Conservation (phyloP, 345 rosid species). For the Camelina laxa region DNA sequence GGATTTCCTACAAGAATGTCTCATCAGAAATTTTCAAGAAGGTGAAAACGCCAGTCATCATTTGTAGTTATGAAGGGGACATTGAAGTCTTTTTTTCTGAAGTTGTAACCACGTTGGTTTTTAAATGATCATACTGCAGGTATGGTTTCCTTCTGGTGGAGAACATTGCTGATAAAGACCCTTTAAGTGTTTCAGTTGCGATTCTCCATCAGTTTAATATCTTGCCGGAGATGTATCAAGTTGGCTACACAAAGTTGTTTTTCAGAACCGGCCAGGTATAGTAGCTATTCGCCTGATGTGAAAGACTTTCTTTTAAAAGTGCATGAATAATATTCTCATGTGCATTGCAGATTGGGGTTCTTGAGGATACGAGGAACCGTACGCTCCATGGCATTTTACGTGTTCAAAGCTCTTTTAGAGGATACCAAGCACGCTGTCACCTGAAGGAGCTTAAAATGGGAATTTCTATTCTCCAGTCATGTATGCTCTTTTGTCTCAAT, state of each 20-base stretch:
- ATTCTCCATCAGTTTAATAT: slow-evolving; percentile 97
- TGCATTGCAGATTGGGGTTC: slow-evolving; percentile 83
- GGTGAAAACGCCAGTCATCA: slow-evolving; percentile 49
- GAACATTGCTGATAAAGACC: slow-evolving; percentile 78
- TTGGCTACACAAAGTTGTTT: slow-evolving; percentile 96
- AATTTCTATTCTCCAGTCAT: slow-evolving; percentile 76
- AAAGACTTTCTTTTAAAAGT: slow-evolving; percentile 10
- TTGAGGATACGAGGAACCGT: slow-evolving; percentile 94
- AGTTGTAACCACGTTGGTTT: slow-evolving; percentile 13
- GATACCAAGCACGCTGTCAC: slow-evolving; percentile 75
- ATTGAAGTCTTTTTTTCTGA: slow-evolving; percentile 9
- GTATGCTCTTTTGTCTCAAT: slow-evolving; percentile 49
- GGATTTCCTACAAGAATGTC: slow-evolving; percentile 98
- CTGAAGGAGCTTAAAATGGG: slow-evolving; percentile 70
- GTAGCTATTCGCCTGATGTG: slow-evolving; percentile 14
- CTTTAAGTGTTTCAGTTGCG: slow-evolving; percentile 95
- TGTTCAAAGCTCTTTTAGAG: slow-evolving; percentile 96
- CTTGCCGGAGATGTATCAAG: slow-evolving; percentile 99
- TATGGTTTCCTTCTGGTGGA: slow-evolving; percentile 96
- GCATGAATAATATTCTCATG: slow-evolving; percentile 21
- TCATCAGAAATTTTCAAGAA: slow-evolving; percentile 94
- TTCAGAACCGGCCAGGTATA: slow-evolving; percentile 97
- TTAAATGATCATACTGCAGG: slow-evolving; percentile 53
- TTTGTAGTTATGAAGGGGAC: slow-evolving; percentile 9
- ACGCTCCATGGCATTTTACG: slow-evolving; percentile 96